Evolutionary conservation across 371 early-diverging fungal species (phyloP), one percentile per base, ranked within the genome.

Genomic region (Mucor circinelloides): DNA sequence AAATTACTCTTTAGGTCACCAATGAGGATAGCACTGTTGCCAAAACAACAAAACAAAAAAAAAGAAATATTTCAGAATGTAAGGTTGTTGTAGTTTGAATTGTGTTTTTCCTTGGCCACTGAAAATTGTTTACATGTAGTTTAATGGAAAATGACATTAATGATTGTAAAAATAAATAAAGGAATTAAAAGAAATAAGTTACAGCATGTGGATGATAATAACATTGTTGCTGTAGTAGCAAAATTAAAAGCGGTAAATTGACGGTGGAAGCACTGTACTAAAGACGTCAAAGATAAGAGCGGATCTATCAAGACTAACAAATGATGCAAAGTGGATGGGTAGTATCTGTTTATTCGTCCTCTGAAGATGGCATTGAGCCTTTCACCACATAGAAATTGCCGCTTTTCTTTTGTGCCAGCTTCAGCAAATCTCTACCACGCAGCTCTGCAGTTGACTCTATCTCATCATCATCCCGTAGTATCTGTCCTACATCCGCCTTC

Each of bases 371-470:
- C 38, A 64, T 38, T 0, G 66, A 63, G 25, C 66, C 71, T 62
- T 63, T 64, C 17, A 78, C 78, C 10, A 67, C 58, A 60, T 79
- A 79, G 58, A 79, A 79, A 50, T 76, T 46, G 3, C 79, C 79
- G 66, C 76, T 76, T 30, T 60, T 74, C 50, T 72, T 57, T 27
- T 64, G 40, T 23, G 80, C 80, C 15, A 71, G 48, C 9, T 68
- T 42, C 32, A 80, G 60, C 50, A 80, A 58, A 6, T 34, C 69
- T 27, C 80, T 64, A 8, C 78, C 77, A 21, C 59, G 31, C 10
- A 40, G 15, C 42, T 69, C 68, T 3, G 62, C 36, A 15, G 36
- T 17, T 1, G 58, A 28, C 58, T 67, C 60, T 12, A 60, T 38
- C 19, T 54, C 7, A 4, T 63, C 27, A 44, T 76, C 76, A n/a